Evolutionary conservation across 768 basidiomycete genomes (phyloP), one percentile per base, ranked within the genome.

Genomic region (Amylocystis lapponica): DNA sequence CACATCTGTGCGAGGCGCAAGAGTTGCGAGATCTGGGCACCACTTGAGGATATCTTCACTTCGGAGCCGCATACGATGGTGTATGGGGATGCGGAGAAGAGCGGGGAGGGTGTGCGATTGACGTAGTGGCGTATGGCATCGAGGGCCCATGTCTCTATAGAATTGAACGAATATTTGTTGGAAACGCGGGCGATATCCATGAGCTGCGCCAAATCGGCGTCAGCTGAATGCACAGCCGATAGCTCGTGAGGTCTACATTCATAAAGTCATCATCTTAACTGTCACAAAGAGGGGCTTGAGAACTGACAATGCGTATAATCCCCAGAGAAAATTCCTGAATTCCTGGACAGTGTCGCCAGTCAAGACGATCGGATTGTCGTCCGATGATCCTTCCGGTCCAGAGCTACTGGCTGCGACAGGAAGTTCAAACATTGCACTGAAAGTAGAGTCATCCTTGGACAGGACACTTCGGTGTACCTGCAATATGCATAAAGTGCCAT

Each of bases 81-180:
- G 22, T 61, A 38, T 11, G 71, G 67, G 32, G 70, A 68, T 27
- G 66, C 55, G 32, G 64, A 66, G 39, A 77, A 62, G 49, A 79
- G 64, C 2, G 78, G 75, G 1, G 75, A 76, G 21, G 73, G 70
- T 52, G 75, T 76, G 39, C 69, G 72, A 47, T 77, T 77, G 19
- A 85, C 75, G 46, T 75, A 80, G 53, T 79, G 76, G 48, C 82
- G 79, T 36, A 87, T 79, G n/a, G 73, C 78, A 48, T 84, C 80
- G 16, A 87, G 68, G 1, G 82, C 75, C 85, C 85, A 87, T 1
- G 76, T 79, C 58, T 87, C 86, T 25, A 83, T 59, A 8, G 78
- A 75, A 58, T 78, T 83, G 74, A 86, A 86, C 19, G 76, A 71
- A 53, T 87, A 87, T 64, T 86, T 87, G 66, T 78, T 79, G 21